Conservation (phyloP, 257 asterid genomes). For the Oldenlandia corymbosa region DNA sequence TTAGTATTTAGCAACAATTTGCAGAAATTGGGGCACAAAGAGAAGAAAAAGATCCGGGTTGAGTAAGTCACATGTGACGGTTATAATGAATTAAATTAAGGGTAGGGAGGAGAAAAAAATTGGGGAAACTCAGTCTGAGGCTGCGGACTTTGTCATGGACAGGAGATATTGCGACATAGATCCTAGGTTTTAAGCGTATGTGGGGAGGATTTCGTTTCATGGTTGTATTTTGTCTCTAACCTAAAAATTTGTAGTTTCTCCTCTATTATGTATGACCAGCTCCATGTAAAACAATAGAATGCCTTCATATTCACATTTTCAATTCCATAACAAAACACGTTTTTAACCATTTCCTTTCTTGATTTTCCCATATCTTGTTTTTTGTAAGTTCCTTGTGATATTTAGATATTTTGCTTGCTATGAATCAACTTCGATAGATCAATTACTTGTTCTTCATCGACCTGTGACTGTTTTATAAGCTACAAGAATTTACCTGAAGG, state of each 20-base stretch:
- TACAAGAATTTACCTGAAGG: too few relatives aligned
- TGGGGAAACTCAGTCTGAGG: constrained; percentile 40
- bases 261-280: constrained; percentile 4
- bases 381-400: too few relatives aligned
- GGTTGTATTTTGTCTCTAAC: constrained; percentile 38
- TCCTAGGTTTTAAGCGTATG: constrained; percentile 61
- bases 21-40: constrained; percentile 70
- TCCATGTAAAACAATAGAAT: constrained; percentile 1
- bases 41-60: constrained; percentile 37
- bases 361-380: too few relatives aligned
- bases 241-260: constrained; percentile 24
- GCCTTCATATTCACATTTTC: constrained; percentile 6
- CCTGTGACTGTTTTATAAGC: too few relatives aligned
- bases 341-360: not conserved
- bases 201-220: constrained; percentile 53
- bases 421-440: too few relatives aligned
- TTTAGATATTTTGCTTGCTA: too few relatives aligned
- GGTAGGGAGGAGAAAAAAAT: constrained; percentile 17
- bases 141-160: constrained; percentile 29
- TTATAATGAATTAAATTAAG: constrained; percentile 11
- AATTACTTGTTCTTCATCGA: too few relatives aligned
- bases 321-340: constrained; percentile 7
- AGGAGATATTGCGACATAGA: constrained; percentile 73
- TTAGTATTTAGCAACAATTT: constrained; percentile 77
- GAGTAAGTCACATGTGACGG: constrained; percentile 15